A percentile compares a stretch with the other conserved stretches of the same genome.
phyloP scores from a whole-genome alignment of 352 stramenopile species.

The Pythium oligandrum region DNA sequence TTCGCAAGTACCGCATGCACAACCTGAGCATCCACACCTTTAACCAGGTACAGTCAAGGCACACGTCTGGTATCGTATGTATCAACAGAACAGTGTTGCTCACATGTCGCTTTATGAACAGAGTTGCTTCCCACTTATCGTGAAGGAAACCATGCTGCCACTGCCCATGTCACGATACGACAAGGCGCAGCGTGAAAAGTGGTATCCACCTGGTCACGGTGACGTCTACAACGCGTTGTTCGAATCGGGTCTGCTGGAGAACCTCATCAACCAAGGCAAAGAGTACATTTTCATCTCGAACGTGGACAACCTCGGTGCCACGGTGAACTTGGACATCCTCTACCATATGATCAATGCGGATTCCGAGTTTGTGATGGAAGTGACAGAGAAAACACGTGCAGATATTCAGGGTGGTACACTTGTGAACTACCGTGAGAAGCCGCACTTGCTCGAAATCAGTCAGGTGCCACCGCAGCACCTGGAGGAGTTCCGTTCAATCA shows the following conservation, averaged over 20 bases:
- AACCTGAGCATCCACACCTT: constrained; percentile 95
- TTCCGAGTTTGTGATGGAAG: constrained; percentile 99
- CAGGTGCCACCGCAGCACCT: constrained; percentile 96
- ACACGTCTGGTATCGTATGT: background rate
- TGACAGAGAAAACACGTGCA: constrained; percentile 91
- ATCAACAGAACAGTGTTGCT: background rate
- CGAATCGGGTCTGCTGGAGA: constrained; percentile 94
- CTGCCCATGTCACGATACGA: constrained; percentile 87
- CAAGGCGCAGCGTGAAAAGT: constrained; percentile 69
- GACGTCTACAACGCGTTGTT: constrained; percentile 99
- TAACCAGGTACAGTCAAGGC: constrained; percentile 47
- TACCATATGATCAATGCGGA: constrained; percentile 98
- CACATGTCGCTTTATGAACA: constrained; percentile 8
- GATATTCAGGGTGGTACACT: constrained; percentile 90
- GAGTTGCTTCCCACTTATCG: constrained; percentile 89
- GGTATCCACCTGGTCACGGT: constrained; percentile 97
- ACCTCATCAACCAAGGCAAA: constrained; percentile 93
- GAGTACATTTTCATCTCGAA: constrained; percentile 99
- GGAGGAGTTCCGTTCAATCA: constrained; percentile 91
- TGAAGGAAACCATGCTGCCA: constrained; percentile 89
- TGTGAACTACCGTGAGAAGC: constrained; percentile 87
- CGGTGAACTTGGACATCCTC: constrained; percentile 96
- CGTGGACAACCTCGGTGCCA: constrained; percentile 98
- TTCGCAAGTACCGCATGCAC: constrained; percentile 96
- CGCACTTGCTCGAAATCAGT: constrained; percentile 96